Evolutionary conservation across 2,329 filamentous ascomycete genomes (phyloP), one percentile per base, ranked within the genome.

Genomic region (Helotiales sp.): DNA sequence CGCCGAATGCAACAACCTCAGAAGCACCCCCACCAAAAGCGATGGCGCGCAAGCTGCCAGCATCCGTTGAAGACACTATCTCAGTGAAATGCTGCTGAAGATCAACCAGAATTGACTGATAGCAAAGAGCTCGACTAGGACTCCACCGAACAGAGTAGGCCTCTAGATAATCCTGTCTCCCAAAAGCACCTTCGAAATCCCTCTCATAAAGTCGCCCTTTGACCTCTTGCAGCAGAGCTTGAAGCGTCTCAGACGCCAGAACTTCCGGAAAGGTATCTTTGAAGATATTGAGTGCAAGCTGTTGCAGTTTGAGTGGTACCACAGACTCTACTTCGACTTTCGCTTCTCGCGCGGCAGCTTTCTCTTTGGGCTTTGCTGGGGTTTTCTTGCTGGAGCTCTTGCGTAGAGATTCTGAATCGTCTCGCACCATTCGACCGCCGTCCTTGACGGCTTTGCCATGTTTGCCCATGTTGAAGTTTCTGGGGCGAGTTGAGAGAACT

Each of bases 61-160:
- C 45, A 45, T 20, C 30, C n/a, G 2, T 47, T 49, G n/a, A n/a
- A n/a, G n/a, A n/a, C n/a, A n/a, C n/a, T 11, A 71, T 49, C 24
- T 61, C 67, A 13, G 61, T 30, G n/a, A 77, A 58, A 54, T 75
- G 66, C 45, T 72, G 50, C 37, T 64, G 54, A 5, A 77, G 30
- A 58, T 81, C 73, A 30, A 78, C 67, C 43, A 90, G 78, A n/a
- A 89, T 79, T 2, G 80, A 76, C n/a, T 88, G 83, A 79, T 98
- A 98, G 70, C 90, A 93, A 61, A 98, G 81, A 0, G 93, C 91
- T 62, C 96, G 85, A 61, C 91, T 91, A 1, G 95, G 92, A 79
- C 93, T 97, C 94, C 95, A 99, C 73, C 96, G 83, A 63, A 93
- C 87, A 8, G 93, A 93, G 81, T 99, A 99, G 10, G 91, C 92